Base-by-base conservation (phyloP, 2,329 filamentous ascomycete genomes). In the Fusarium neocosmosporiellum region DNA sequence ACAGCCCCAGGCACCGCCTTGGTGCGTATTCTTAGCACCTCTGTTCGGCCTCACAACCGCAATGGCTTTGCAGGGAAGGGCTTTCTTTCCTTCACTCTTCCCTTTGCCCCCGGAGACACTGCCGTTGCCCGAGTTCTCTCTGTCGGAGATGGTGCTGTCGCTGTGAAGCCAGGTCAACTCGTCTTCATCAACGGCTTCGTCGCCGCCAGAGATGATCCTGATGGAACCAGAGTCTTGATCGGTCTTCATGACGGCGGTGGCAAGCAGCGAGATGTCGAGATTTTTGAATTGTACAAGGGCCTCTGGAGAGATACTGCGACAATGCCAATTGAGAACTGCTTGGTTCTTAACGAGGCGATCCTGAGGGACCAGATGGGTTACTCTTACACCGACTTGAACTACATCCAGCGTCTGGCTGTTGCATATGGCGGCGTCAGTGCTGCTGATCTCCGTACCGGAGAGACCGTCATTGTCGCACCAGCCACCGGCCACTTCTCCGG, bases 401-500 rank as follows among this genome's bases (percentile, higher is more conserved):
- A 75, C 18, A 71, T 75, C 1, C 61, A 75, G 8, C 66, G 72
- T 7, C 50, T 75, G 1, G 50, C 69, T 2, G 59, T 75, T 7
- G 72, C 69, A 3, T 71, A 75, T 6, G 69, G 72, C 0, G 64
- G 72, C 6, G n/a, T 75, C 7, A 64, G 18, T 1, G 53, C 69
- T 1, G 64, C 72, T 1, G 14, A 29, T 2, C 48, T 75, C 4
- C 59, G 22, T 7, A 31, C 57, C 1, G 72, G 72, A 1, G 66
- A 74, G 1, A 73, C 72, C 0, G 61, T 74, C 2, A 66, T 74
- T 18, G 69, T 65, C 1, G 72, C 71, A 0, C 69, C 72, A 2
- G 72, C 72, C 0, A 75, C 72, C 1, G 73, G 74, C 0, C 69
- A 76, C 8, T 76, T 71, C 16, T 76, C 73, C 0, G 72, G 74